Evolutionary conservation across 2,329 filamentous ascomycete genomes (phyloP).

Genomic region (Cytospora mali): DNA sequence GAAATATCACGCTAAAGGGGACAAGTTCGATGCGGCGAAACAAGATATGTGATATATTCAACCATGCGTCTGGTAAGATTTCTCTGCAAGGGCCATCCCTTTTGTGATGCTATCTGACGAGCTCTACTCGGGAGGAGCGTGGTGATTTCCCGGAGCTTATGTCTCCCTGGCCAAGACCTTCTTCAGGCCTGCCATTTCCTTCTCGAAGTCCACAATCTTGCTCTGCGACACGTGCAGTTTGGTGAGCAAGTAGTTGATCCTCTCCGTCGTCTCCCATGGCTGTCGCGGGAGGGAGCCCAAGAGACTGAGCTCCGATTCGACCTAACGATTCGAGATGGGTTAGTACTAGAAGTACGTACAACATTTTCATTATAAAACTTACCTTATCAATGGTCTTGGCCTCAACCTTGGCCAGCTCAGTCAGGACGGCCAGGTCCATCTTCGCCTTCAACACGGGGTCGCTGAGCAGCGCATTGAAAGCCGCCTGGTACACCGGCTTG

Average conservation of each 20-base stretch:
- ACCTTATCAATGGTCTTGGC: constrained; percentile 71
- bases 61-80: neutral
- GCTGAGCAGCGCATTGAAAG: constrained; percentile 71
- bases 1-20: neutral
- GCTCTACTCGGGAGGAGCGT: neutral
- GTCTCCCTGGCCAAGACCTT: constrained; percentile 58
- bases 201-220: constrained; percentile 75
- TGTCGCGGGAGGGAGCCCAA: constrained; percentile 72
- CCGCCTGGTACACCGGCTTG: constrained; percentile 83
- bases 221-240: constrained; percentile 76
- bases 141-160: no score
- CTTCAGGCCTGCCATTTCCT: constrained; percentile 71
- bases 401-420: constrained; percentile 71
- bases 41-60: neutral
- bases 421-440: constrained; percentile 71
- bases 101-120: neutral
- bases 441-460: constrained; percentile 74
- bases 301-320: constrained; percentile 73
- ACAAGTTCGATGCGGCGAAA: neutral
- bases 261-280: constrained; percentile 65
- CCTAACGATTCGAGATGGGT: constrained; percentile 35
- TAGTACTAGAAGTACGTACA: neutral
- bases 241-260: constrained; percentile 71
- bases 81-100: neutral
- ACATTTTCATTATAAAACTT: neutral